Conservation (phyloP, 805 yeast species). For the Candida sakaeoensis region DNA sequence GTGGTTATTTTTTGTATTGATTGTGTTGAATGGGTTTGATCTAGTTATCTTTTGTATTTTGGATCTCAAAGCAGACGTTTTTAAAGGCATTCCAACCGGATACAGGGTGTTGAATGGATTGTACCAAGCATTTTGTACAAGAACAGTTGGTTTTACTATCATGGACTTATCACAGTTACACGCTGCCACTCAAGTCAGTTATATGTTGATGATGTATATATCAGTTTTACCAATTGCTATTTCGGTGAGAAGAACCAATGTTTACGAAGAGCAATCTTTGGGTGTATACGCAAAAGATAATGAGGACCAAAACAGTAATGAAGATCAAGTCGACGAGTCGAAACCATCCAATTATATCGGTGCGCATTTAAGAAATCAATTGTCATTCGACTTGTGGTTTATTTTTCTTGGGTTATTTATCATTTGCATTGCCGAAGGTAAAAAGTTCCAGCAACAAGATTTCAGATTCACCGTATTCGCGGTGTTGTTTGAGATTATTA, state of each 20-base stretch:
- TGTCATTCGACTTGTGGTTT: constrained; percentile 94
- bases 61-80: constrained; percentile 55
- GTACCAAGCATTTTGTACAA: constrained; percentile 85
- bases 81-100: constrained; percentile 59
- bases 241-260: constrained; percentile 93
- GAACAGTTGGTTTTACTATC: constrained; percentile 90
- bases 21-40: constrained; percentile 72
- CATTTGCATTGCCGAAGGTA: constrained; percentile 82
- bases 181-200: constrained; percentile 90
- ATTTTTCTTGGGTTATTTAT: constrained; percentile 80
- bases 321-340: constrained; percentile 29
- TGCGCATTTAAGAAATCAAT: constrained; percentile 84
- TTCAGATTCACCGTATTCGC: constrained; percentile 62
- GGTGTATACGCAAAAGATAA: constrained; percentile 69
- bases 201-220: constrained; percentile 96
- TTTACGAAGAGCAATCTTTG: constrained; percentile 93
- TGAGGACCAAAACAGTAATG: constrained; percentile 17
- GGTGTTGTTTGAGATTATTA: constrained; percentile 80
- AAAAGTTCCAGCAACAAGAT: constrained; percentile 44
- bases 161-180: constrained; percentile 68
- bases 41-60: constrained; percentile 74
- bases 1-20: constrained; percentile 81
- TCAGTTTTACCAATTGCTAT: constrained; percentile 96
- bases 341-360: constrained; percentile 66
- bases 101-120: constrained; percentile 76